A percentile compares a stretch with the other conserved stretches of the same genome.
phyloP scores from a whole-genome alignment of 345 rosid genomes.

The Camelina laxa region DNA sequence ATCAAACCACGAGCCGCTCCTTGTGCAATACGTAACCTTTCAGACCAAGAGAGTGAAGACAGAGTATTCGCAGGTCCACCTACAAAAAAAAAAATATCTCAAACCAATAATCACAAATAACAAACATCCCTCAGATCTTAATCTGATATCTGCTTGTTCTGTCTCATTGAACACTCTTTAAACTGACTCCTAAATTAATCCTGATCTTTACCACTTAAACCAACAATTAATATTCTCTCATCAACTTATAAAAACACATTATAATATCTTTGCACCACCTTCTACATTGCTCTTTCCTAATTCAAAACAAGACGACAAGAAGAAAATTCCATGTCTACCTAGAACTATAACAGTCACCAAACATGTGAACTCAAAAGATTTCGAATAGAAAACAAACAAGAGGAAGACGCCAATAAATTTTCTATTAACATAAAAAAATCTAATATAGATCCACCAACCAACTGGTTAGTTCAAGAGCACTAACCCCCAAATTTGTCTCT shows the following conservation, averaged over 20 bases:
- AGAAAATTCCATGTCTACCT: constrained; percentile 35
- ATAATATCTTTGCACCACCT: not conserved
- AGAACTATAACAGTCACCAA: not conserved
- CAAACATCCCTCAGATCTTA: constrained; percentile 13
- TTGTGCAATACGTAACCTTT: constrained; percentile 81
- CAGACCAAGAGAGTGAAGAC: constrained; percentile 70
- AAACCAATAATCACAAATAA: constrained; percentile 14
- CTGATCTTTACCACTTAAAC: not conserved
- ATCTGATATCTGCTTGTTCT: constrained; percentile 17
- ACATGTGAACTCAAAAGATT: constrained; percentile 31
- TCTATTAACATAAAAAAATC: not conserved
- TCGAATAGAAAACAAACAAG: constrained; percentile 16
- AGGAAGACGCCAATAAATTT: constrained; percentile 7
- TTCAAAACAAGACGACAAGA: constrained; percentile 22
- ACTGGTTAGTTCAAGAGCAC: constrained; percentile 1
- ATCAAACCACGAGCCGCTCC: constrained; percentile 85
- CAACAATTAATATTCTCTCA: constrained; percentile 1
- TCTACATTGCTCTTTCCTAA: not conserved
- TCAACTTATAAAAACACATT: not conserved
- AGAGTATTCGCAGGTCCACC: constrained; percentile 58
- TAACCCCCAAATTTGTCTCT: constrained; percentile 27
- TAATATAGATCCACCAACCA: constrained; percentile 13
- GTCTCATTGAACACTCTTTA: constrained; percentile 7
- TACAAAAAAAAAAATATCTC: constrained; percentile 39
- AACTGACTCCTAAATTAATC: not conserved